Evolutionary conservation across 1,284 basidiomycete genomes (phyloP), one percentile per base, ranked within the genome.

Genomic region (Leccinum variabile): DNA sequence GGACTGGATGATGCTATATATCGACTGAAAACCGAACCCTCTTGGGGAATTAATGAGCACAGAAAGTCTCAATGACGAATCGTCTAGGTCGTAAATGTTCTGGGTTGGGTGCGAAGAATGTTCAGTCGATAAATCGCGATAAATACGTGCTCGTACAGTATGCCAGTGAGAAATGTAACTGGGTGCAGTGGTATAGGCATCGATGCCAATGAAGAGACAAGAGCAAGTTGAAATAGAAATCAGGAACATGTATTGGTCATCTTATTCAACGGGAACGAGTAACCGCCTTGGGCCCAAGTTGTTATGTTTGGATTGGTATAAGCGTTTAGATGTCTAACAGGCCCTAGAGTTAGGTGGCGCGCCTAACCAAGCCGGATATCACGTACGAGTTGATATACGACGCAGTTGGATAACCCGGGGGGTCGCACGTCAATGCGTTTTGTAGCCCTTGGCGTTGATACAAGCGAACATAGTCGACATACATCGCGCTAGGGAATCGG

Each of bases 391-490:
- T 76, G 65, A 89, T 89, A 69, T 89, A 89, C 56, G 80, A 70
- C 8, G 80, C 68, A 13, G 86, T 92, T 2, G 91, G 90, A 65
- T 83, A 80, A 41, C 76, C 79, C 4, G 84, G 74, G 16, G 90
- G 91, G 70, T 87, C 77, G 67, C 91, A 92, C 2, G 82, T 83
- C 53, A 88, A 66, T 5, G 82, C 85, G 57, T 86, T 79, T 71
- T 79, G 76, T 35, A 82, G 72, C 28, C 82, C 88, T 60, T 83
- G 71, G 30, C 88, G 82, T 75, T 93, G 91, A 67, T 93, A 93
- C 53, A 93, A 80, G 39, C 91, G 86, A 16, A 93, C 81, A 66
- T 92, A 92, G 72, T 93, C 91, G 60, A 93, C 75, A 66, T 84
- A 85, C 88, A 92, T 90, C 67, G 79, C 77, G 25, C 79, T 75